Conservation (phyloP, 768 basidiomycete species). For the Atractiella rhizophila region DNA sequence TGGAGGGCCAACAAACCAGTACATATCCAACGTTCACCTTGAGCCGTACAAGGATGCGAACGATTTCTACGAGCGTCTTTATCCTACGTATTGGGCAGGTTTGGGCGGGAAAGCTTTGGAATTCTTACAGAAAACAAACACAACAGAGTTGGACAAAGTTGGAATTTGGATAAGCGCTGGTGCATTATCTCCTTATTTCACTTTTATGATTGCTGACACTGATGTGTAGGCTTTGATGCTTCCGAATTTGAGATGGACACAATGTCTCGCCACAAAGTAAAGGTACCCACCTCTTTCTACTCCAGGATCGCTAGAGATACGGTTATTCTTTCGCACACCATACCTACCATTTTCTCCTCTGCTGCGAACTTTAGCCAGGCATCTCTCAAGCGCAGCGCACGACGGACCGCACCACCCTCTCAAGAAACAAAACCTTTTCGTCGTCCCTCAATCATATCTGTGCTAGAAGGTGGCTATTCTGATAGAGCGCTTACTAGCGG, state of each 20-base stretch:
- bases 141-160: conserved; percentile 37
- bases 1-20: conserved; percentile 49
- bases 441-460: conserved; percentile 57
- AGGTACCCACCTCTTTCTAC: conserved; percentile 67
- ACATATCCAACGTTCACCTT: conserved; percentile 66
- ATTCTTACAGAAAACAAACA: conserved; percentile 40
- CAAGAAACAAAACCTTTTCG: too few species aligned
- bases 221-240: conserved; percentile 51
- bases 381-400: conserved; percentile 20
- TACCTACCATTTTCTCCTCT: conserved; percentile 38
- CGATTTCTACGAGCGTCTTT: conserved; percentile 52
- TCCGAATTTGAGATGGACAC: conserved; percentile 67
- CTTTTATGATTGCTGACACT: neutral
- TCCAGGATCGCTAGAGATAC: conserved; percentile 54
- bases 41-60: conserved; percentile 41
- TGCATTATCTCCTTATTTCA: conserved; percentile 16
- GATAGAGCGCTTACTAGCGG: conserved; percentile 68
- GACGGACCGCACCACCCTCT: conserved; percentile 44
- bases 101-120: conserved; percentile 42
- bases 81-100: conserved; percentile 35
- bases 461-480: conserved; percentile 86
- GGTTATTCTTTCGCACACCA: too few species aligned
- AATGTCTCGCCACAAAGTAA: conserved; percentile 81
- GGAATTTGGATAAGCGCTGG: conserved; percentile 57
- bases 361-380: neutral